Evolutionary conservation across 1,284 basidiomycete genomes (phyloP), one percentile per base, ranked within the genome.

Genomic region (Heliocybe sulcata): DNA sequence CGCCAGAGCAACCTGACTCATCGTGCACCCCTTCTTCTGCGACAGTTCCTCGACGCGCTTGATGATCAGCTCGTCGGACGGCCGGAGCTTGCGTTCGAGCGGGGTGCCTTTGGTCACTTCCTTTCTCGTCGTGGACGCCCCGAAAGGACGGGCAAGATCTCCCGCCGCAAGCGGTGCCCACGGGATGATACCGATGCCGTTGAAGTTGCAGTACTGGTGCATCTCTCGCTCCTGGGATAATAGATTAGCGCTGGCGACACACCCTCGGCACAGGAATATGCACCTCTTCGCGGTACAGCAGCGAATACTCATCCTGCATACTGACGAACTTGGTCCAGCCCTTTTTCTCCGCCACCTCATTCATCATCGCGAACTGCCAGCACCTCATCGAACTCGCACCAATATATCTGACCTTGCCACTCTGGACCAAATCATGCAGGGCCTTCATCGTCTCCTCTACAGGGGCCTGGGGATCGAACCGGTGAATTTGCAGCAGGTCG

Each of bases 141-240:
- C 68, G 3, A 71, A 0, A 0, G 74, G 73, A 11, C 72, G 70
- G 0, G 75, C 71, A 11, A 78, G 72, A 38, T 60, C 35, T 8
- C 78, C 78, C 2, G 56, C 58, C 3, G 64, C 58, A 9, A 80
- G 69, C 1, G 74, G 73, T 0, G 67, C 63, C 67, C 69, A 78
- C 0, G 73, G 68, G 11, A 79, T 71, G 35, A 79, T 59, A 0
- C 76, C 74, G 49, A 78, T 77, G 23, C 76, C 78, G 14, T 76
- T 65, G 56, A 67, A 70, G 4, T 72, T 68, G 64, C 75, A 78
- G 63, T 75, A 80, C 1, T 68, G 66, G 16, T 75, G 61, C 73
- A 79, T 75, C 57, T 79, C 77, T 0, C 68, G 63, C 56, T 81
- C 79, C 74, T 77, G 53, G 19, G 1, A 42, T 26, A 22, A 19